Evolutionary conservation across 164 flowering plant species (phyloP).

Genomic region (Liquidambar formosana): DNA sequence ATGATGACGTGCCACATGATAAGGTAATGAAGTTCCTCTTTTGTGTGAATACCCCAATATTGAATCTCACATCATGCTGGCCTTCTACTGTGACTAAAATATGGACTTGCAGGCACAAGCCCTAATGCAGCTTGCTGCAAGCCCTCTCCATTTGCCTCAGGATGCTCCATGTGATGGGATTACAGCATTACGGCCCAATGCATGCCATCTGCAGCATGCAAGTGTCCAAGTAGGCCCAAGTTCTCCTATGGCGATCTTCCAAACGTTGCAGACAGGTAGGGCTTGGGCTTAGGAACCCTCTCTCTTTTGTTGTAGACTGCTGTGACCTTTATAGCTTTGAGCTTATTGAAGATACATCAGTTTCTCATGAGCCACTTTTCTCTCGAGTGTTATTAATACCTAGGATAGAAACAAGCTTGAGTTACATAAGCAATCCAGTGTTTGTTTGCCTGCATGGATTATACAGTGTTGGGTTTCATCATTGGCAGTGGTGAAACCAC

Average conservation of each 20-base stretch:
- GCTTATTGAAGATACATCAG: conserved; percentile 8
- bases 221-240: conserved; percentile 7
- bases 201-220: conserved; percentile 22
- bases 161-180: conserved; percentile 26
- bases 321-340: not conserved
- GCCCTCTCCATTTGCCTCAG: conserved; percentile 37
- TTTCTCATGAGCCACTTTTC: not conserved
- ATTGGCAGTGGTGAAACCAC: not conserved
- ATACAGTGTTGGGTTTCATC: not conserved
- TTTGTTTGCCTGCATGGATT: not conserved
- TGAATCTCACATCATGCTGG: conserved; percentile 3
- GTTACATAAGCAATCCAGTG: not conserved
- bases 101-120: conserved; percentile 45
- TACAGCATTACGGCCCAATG: conserved; percentile 20
- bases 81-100: conserved; percentile 3
- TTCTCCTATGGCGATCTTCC: conserved; percentile 21
- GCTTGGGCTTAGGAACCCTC: not conserved
- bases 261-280: conserved; percentile 33
- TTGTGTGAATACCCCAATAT: conserved; percentile 3
- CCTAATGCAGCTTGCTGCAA: conserved; percentile 65
- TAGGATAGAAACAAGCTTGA: conserved; percentile 1
- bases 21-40: conserved; percentile 46
- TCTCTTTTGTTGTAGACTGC: not conserved
- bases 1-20: conserved; percentile 57
- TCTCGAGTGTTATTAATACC: not conserved